Percentiles rank a stretch among this genome's conserved stretches.
These are phyloP conservation scores for Umbelopsis sp. DNA, from an alignment of 371 early-diverging fungal species.

Conservation along the genomic window DNA sequence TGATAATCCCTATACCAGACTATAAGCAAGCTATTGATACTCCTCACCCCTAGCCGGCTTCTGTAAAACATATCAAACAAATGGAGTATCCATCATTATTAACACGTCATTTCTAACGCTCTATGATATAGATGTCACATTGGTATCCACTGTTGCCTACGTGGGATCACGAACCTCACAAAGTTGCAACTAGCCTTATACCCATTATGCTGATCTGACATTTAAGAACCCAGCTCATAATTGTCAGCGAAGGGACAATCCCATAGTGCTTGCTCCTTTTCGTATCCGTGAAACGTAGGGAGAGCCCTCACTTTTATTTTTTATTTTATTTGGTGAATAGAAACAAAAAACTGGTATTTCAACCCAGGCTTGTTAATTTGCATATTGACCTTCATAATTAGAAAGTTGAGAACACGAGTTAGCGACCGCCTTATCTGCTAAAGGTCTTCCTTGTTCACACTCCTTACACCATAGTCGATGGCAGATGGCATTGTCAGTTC, in stretches of 20 bases:
- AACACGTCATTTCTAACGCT: no score
- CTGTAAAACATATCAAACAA: background rate
- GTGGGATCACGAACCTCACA: background rate
- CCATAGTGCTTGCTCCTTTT: slow-evolving; percentile 5
- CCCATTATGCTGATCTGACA: no score
- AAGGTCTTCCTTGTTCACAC: slow-evolving; percentile 7
- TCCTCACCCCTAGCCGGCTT: background rate
- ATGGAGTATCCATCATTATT: no score
- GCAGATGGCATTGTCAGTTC: slow-evolving; percentile 17
- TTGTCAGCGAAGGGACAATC: slow-evolving; percentile 2
- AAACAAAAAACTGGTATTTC: background rate
- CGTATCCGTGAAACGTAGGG: slow-evolving; percentile 14
- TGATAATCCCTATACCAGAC: background rate
- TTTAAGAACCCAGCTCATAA: background rate
- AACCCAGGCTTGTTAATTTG: background rate
- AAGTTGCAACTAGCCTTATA: no score
- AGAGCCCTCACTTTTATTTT: slow-evolving; percentile 5
- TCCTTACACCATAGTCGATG: slow-evolving; percentile 6
- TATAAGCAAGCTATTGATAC: background rate
- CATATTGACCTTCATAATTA: slow-evolving; percentile 3
- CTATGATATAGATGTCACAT: background rate
- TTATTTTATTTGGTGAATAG: slow-evolving; percentile 15
- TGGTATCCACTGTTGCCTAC: background rate
- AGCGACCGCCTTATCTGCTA: background rate
- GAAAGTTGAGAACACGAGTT: slow-evolving; percentile 3